phyloP scores from a whole-genome alignment of 805 yeast genomes.

The Candida ponderosae region DNA sequence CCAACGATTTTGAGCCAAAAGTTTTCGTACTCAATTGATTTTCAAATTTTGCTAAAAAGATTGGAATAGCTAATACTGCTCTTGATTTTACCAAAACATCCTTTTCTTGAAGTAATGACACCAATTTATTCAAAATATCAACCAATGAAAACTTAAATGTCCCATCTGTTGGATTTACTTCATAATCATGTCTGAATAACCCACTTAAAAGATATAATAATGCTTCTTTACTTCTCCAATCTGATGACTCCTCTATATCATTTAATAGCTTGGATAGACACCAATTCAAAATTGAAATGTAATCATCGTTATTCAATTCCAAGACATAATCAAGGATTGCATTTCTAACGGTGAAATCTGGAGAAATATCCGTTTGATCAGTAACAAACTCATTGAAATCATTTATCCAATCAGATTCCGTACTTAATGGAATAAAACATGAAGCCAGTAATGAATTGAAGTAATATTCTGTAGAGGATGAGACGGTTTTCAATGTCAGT shows the following conservation, averaged over 20 bases:
- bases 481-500: neutral
- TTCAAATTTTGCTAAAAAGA: conserved; percentile 45
- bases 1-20: conserved; percentile 22
- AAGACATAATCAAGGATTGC: conserved; percentile 49
- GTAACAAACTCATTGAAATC: conserved; percentile 69
- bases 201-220: conserved; percentile 44
- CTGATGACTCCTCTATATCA: conserved; percentile 4
- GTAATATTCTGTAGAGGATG: conserved; percentile 7
- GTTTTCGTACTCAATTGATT: conserved; percentile 21
- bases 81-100: conserved; percentile 39
- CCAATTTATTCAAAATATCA: conserved; percentile 5
- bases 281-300: conserved; percentile 13
- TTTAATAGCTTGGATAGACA: neutral
- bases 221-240: conserved; percentile 40
- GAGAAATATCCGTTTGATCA: conserved; percentile 62
- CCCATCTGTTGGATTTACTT: conserved; percentile 19
- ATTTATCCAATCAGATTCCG: conserved; percentile 38
- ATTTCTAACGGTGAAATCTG: conserved; percentile 50
- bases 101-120: conserved; percentile 7
- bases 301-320: conserved; percentile 37
- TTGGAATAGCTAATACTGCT: conserved; percentile 45
- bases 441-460: conserved; percentile 11
- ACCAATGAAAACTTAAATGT: conserved; percentile 16
- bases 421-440: conserved; percentile 18
- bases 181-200: conserved; percentile 38